Base-by-base conservation (phyloP, 148 eudicot species). In the Nepenthes mirabilis region DNA sequence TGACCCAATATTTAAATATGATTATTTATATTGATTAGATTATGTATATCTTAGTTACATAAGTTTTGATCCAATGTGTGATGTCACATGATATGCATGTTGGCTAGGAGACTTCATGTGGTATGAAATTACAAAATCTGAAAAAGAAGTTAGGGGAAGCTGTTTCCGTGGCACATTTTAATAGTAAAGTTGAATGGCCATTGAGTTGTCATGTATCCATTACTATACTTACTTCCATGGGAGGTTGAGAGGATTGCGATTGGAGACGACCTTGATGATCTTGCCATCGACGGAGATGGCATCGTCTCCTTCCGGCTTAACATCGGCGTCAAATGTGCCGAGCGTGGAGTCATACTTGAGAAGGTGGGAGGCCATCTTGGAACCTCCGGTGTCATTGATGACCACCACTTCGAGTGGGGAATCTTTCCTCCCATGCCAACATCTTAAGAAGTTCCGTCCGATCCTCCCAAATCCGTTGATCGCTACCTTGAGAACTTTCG, bases 261-360 rank as follows among this genome's bases (percentile, higher is more conserved):
- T 57, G 0, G 99, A 88, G 61, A 82, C 99, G 58, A 93, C 96
- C 74, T 88, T 70, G 64, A 93, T 83, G 76, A 83, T 5, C 62
- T 93, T 88, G n/a, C 99, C 99, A 12, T 93, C 99, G 36, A 93
- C 99, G 1, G 99, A 93, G 65, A 93, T 88, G 51, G 69, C 87
- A 53, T 79, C 77, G 5, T 69, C 71, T 1, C 96, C 99, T 1
- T 68, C 82, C 5, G 99, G 91, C 73, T 82, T 88, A 71, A 93
- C 99, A 43, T 86, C 95, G 4, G 99, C 99, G 0, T 93, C 99
- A 14, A 93, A 93, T 52, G 77, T 93, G 11, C 99, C 99, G 58
- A 93, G 95, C 64, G 91, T 93, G 61, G 99, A 93, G 68, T 93
- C 99, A 61, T 93, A 93, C 71, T 93, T 93, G 72, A 93, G 95